Percentiles rank a stretch among this genome's conserved stretches.
phyloP scores from a whole-genome alignment of 257 asterid species.

The Solanum sparsipilum region DNA sequence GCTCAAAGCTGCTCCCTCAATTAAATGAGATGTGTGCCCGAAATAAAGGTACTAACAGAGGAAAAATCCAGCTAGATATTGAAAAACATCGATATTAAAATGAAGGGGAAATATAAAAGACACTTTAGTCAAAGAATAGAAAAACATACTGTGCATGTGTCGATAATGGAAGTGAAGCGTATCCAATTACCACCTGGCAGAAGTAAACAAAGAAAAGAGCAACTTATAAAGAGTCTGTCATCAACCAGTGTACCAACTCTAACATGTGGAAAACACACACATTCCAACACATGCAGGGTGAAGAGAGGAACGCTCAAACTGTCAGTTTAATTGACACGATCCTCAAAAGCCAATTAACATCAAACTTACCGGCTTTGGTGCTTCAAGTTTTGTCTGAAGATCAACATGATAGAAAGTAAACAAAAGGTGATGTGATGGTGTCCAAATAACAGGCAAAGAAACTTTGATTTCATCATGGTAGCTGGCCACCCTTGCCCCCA shows the following conservation, averaged over 20 bases:
- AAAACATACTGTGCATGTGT: conserved; percentile 80
- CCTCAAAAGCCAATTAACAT: conserved; percentile 2
- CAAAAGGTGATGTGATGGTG: conserved; percentile 89
- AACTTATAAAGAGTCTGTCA: neutral
- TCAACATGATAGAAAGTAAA: conserved; percentile 94
- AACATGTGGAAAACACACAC: neutral
- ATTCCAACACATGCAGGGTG: neutral
- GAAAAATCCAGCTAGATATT: neutral
- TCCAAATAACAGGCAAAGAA: conserved; percentile 91
- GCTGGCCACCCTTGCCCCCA: conserved; percentile 88
- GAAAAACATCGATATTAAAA: neutral
- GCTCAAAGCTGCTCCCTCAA: neutral
- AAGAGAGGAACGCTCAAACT: neutral
- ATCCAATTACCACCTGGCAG: conserved; percentile 89
- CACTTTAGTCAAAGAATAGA: neutral
- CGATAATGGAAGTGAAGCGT: conserved; percentile 82
- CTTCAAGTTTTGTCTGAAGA: conserved; percentile 94
- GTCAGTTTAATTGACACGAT: neutral
- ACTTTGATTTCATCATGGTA: conserved; percentile 97
- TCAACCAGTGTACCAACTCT: neutral
- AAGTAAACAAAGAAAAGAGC: conserved; percentile 10
- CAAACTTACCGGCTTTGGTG: conserved; percentile 86
- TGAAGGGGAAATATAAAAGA: neutral
- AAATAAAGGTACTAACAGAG: neutral
- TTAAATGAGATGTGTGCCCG: neutral